These are phyloP conservation scores for Ceratobasidium sp. DNA, from an alignment of 1,284 basidiomycete species.

Conservation along the genomic window DNA sequence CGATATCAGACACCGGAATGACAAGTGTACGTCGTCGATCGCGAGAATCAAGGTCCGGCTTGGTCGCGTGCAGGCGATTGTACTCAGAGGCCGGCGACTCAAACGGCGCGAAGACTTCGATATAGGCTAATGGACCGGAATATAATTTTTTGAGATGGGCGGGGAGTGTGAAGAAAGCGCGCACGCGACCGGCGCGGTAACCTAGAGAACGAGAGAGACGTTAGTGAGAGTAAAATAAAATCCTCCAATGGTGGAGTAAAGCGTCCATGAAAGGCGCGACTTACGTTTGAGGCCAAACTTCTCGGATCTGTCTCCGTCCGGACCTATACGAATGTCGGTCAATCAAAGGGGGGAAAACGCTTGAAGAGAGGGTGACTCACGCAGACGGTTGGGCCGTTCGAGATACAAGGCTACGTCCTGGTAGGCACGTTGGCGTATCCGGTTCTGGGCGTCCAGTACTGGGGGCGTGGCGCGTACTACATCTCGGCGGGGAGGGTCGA, in stretches of 20 bases:
- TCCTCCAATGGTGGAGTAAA: background rate
- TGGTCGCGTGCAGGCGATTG: background rate
- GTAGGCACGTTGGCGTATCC: too few relatives aligned
- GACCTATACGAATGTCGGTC: background rate
- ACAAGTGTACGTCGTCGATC: conserved; percentile 7
- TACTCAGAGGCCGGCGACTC: background rate
- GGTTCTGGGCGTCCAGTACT: too few relatives aligned
- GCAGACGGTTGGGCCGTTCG: too few relatives aligned
- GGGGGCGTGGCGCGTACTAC: conserved; percentile 8
- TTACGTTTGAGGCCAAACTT: conserved; percentile 23
- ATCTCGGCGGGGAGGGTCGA: conserved; percentile 16
- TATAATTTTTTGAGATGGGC: background rate
- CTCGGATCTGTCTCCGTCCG: background rate
- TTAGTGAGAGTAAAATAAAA: background rate
- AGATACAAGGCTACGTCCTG: too few relatives aligned
- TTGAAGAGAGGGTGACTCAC: background rate
- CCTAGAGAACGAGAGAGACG: background rate
- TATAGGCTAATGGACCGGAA: conserved; percentile 6
- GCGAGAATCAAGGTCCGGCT: background rate
- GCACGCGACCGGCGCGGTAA: conserved; percentile 27
- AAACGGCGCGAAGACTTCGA: conserved; percentile 36
- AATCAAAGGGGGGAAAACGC: too few relatives aligned
- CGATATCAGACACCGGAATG: conserved; percentile 17
- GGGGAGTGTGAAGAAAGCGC: conserved; percentile 30
- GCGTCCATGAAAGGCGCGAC: background rate